These are phyloP conservation scores for Adansonia madagascariensis DNA, from an alignment of 441 rosid genomes.

Conservation along the genomic window DNA sequence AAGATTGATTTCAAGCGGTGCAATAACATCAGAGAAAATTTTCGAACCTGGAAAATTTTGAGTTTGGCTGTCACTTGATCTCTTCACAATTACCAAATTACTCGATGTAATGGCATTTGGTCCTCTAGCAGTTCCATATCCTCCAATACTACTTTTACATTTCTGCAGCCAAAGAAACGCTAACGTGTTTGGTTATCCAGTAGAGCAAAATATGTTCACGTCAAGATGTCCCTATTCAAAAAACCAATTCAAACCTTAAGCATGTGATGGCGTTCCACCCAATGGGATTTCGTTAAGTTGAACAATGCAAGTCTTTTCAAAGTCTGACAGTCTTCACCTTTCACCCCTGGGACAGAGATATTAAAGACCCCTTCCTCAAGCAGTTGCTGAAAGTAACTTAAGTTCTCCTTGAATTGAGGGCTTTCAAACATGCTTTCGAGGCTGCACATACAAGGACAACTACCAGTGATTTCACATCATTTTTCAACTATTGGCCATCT, in stretches of 20 bases:
- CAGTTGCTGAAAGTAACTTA: slow-evolving; percentile 68
- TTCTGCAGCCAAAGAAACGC: slow-evolving; percentile 44
- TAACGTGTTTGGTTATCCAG: not conserved
- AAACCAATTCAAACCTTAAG: slow-evolving; percentile 63
- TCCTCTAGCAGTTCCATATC: slow-evolving; percentile 41
- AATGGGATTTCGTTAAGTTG: slow-evolving; percentile 60
- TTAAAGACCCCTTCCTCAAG: slow-evolving; percentile 86
- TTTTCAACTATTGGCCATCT: slow-evolving; percentile 21
- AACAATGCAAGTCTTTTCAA: slow-evolving; percentile 67
- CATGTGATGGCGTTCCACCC: slow-evolving; percentile 64
- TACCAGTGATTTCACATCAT: slow-evolving; percentile 23
- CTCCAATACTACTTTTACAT: slow-evolving; percentile 34
- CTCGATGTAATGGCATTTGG: slow-evolving; percentile 30
- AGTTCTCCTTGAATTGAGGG: slow-evolving; percentile 83
- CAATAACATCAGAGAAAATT: slow-evolving; percentile 19
- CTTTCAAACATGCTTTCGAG: slow-evolving; percentile 72
- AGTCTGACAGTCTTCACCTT: slow-evolving; percentile 62
- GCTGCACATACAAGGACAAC: slow-evolving; percentile 46
- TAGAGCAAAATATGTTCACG: not conserved
- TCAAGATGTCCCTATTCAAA: not conserved
- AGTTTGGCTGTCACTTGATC: slow-evolving; percentile 44
- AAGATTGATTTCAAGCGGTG: not conserved
- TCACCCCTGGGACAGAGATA: slow-evolving; percentile 49
- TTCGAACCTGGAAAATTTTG: slow-evolving; percentile 54
- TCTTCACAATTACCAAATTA: slow-evolving; percentile 41